phyloP scores from a whole-genome alignment of 2,329 filamentous ascomycete species.

The Paraconiothyrium brasiliense region DNA sequence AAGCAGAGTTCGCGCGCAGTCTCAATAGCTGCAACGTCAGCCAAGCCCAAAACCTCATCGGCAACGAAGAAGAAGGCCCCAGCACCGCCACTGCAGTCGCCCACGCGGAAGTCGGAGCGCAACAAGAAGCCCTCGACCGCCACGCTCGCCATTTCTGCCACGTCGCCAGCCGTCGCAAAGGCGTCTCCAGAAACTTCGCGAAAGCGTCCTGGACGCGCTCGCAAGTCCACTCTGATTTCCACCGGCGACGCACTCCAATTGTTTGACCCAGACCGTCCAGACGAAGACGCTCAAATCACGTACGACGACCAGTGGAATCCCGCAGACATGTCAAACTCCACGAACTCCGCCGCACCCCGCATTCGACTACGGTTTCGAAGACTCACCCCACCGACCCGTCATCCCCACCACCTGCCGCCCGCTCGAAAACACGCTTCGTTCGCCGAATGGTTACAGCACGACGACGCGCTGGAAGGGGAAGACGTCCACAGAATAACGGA shows the following conservation, averaged over 20 bases:
- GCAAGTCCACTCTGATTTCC: conserved; percentile 30
- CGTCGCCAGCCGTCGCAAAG: conserved; percentile 29
- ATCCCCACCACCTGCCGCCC: conserved; percentile 61
- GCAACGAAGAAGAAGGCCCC: conserved; percentile 33
- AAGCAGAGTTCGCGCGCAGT: conserved; percentile 36
- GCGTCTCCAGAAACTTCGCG: conserved; percentile 29
- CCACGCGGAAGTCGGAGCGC: conserved; percentile 47
- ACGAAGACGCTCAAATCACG: conserved; percentile 29
- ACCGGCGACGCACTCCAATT: conserved; percentile 28
- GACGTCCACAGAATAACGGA: conserved; percentile 47
- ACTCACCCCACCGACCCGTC: conserved; percentile 60
- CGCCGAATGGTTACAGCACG: conserved; percentile 70
- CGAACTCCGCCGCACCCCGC: conserved; percentile 37
- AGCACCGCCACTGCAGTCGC: conserved; percentile 30
- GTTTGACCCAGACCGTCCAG: conserved; percentile 21
- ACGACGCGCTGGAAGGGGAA: conserved; percentile 58
- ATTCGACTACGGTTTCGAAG: conserved; percentile 62
- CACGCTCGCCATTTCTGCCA: conserved; percentile 26
- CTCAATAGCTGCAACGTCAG: conserved; percentile 21
- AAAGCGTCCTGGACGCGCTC: conserved; percentile 35
- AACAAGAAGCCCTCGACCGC: conserved; percentile 36
- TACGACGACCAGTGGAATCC: conserved; percentile 31
- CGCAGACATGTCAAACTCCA: conserved; percentile 31
- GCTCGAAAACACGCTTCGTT: conserved; percentile 61
- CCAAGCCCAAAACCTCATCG: conserved; percentile 32